These are phyloP conservation scores for Bolboschoenoplectus hybrid DNA, from an alignment of 202 grass and related monocot species.

Conservation along the genomic window DNA sequence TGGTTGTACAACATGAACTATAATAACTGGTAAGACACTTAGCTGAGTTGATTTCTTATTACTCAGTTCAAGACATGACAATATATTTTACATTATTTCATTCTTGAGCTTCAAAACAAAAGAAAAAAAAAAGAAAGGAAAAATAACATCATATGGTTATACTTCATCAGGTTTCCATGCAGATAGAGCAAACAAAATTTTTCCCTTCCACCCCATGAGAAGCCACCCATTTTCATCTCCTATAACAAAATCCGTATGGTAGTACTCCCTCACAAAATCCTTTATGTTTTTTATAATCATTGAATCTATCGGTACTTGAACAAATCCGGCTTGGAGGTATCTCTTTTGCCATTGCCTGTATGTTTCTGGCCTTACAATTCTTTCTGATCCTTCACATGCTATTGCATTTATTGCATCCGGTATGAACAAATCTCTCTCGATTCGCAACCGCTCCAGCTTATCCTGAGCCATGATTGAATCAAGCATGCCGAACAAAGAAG, in stretches of 20 bases:
- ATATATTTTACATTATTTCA: no score
- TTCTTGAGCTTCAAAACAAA: no score
- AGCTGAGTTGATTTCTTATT: no score
- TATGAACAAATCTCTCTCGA: slow-evolving; percentile 50
- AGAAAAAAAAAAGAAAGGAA: no score
- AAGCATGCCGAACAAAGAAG: slow-evolving; percentile 56
- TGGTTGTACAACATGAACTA: no score
- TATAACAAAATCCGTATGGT: slow-evolving; percentile 52
- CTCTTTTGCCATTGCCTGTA: slow-evolving; percentile 60
- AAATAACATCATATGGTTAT: neutral
- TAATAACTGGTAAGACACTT: no score
- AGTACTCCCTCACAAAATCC: slow-evolving; percentile 42
- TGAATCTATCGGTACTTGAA: slow-evolving; percentile 46
- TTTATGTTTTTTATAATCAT: slow-evolving; percentile 38
- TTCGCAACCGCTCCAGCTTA: slow-evolving; percentile 40
- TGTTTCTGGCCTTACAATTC: slow-evolving; percentile 58
- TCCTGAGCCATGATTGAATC: slow-evolving; percentile 46
- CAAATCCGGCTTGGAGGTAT: slow-evolving; percentile 45
- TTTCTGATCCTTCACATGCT: slow-evolving; percentile 68
- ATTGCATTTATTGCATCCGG: slow-evolving; percentile 49
- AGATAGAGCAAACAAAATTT: slow-evolving; percentile 51
- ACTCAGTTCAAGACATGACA: no score
- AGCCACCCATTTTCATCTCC: slow-evolving; percentile 58
- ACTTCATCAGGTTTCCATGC: slow-evolving; percentile 47
- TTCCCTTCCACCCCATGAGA: slow-evolving; percentile 67